Evolutionary conservation across 2,329 filamentous ascomycete species (phyloP).

Genomic region (Botrytis porri): DNA sequence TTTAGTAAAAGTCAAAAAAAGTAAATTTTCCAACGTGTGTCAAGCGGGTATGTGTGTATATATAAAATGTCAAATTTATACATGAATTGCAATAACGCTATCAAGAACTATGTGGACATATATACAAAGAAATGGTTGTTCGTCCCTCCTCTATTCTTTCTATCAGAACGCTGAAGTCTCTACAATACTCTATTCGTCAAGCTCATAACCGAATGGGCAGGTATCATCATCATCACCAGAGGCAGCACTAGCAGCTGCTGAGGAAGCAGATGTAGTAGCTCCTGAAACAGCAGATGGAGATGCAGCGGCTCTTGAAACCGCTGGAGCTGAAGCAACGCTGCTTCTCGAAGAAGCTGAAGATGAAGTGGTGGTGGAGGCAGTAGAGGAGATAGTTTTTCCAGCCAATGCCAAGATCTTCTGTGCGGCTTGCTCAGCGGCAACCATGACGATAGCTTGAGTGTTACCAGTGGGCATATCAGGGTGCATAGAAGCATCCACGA

Average conservation of each 20-base stretch:
- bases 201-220: conserved; percentile 13
- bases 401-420: conserved; percentile 48
- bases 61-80: not conserved
- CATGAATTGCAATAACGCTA: conserved; percentile 1
- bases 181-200: conserved; percentile 1
- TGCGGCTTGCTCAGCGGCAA: conserved; percentile 62
- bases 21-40: not conserved
- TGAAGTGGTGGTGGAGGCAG: not conserved
- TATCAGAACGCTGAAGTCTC: not conserved
- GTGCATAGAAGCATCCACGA: conserved; percentile 66
- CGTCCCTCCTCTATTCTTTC: not conserved
- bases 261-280: not conserved
- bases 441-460: conserved; percentile 62
- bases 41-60: no score
- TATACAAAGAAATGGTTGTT: not conserved
- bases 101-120: conserved; percentile 2
- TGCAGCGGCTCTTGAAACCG: not conserved
- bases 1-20: not conserved
- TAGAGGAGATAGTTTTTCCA: conserved; percentile 10
- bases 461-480: conserved; percentile 67
- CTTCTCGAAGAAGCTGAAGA: not conserved
- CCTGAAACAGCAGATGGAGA: not conserved
- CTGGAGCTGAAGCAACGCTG: not conserved
- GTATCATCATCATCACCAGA: not conserved
- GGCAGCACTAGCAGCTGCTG: not conserved